Evolutionary conservation across 1,284 basidiomycete species (phyloP).

Genomic region (Tranzscheliella williamsii): DNA sequence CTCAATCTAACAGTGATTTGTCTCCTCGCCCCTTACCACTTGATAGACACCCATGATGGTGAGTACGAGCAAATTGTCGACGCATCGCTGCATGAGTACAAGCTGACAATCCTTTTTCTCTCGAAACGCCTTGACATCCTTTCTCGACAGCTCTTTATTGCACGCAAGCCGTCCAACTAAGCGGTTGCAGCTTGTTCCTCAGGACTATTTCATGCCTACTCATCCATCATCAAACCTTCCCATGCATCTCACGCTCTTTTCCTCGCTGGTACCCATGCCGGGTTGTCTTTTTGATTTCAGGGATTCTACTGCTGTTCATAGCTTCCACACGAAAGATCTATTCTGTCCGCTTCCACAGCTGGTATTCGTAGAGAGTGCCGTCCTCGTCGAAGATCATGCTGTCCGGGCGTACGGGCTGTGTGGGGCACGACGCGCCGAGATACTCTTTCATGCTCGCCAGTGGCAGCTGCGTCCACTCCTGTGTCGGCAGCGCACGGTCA

Average conservation of each 20-base stretch:
- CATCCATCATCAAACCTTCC: too few species aligned
- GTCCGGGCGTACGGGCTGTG: conserved; percentile 1
- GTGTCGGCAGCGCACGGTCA: neutral
- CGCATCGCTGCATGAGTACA: too few species aligned
- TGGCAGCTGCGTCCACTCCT: conserved; percentile 17
- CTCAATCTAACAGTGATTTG: too few species aligned
- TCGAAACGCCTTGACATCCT: neutral
- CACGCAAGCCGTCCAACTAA: conserved; percentile 17
- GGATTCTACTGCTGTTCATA: too few species aligned
- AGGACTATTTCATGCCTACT: too few species aligned
- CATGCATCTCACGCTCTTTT: too few species aligned
- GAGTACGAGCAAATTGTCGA: neutral
- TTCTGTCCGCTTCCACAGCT: conserved; percentile 23
- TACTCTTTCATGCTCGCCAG: conserved; percentile 8
- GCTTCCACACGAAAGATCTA: too few species aligned
- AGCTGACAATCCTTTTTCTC: too few species aligned
- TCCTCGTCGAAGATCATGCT: conserved; percentile 24
- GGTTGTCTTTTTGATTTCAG: too few species aligned
- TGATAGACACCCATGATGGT: conserved; percentile 7
- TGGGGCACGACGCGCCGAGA: conserved; percentile 14
- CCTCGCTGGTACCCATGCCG: too few species aligned
- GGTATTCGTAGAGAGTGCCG: conserved; percentile 28
- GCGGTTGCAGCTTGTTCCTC: too few species aligned
- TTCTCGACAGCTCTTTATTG: conserved; percentile 21
- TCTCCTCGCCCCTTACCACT: too few species aligned